These are phyloP conservation scores for Leucosporidium creatinivorum DNA, from an alignment of 768 basidiomycete genomes.

Conservation along the genomic window DNA sequence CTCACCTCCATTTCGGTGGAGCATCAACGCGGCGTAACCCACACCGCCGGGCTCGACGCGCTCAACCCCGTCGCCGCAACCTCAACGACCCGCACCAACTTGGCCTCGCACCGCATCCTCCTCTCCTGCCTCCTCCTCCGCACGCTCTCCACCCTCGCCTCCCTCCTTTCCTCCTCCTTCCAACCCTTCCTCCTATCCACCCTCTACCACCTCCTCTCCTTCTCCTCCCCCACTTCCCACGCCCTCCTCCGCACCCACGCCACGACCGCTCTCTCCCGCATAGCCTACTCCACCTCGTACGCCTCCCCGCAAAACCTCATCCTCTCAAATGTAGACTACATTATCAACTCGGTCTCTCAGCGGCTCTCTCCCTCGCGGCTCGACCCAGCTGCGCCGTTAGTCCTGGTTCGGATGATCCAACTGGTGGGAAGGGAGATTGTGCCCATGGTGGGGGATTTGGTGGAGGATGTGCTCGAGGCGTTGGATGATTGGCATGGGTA, in stretches of 20 bases:
- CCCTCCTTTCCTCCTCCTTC: constrained; percentile 67
- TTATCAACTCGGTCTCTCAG: constrained; percentile 80
- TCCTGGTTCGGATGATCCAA: constrained; percentile 73
- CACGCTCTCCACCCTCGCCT: constrained; percentile 60
- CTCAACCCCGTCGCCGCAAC: constrained; percentile 4
- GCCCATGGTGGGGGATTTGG: constrained; percentile 81
- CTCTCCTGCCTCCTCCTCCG: constrained; percentile 66
- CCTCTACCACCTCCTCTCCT: constrained; percentile 79
- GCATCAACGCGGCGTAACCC: constrained; percentile 11
- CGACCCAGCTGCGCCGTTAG: constrained; percentile 80
- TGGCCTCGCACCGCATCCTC: constrained; percentile 54
- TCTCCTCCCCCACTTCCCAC: constrained; percentile 62
- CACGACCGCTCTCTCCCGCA: constrained; percentile 59
- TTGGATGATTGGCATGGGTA: constrained; percentile 96
- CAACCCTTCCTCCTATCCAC: constrained; percentile 64
- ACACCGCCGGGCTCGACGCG: constrained; percentile 2
- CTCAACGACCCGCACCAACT: not conserved
- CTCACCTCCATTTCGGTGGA: constrained; percentile 1
- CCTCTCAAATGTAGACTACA: constrained; percentile 92
- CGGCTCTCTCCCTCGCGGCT: constrained; percentile 67
- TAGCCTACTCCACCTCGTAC: constrained; percentile 70
- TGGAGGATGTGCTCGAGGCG: constrained; percentile 95
- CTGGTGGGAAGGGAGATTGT: constrained; percentile 82
- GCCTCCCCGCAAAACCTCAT: constrained; percentile 83
- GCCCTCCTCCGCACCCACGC: constrained; percentile 67